phyloP scores from a whole-genome alignment of 257 asterid species.

The Scutellaria barbata region DNA sequence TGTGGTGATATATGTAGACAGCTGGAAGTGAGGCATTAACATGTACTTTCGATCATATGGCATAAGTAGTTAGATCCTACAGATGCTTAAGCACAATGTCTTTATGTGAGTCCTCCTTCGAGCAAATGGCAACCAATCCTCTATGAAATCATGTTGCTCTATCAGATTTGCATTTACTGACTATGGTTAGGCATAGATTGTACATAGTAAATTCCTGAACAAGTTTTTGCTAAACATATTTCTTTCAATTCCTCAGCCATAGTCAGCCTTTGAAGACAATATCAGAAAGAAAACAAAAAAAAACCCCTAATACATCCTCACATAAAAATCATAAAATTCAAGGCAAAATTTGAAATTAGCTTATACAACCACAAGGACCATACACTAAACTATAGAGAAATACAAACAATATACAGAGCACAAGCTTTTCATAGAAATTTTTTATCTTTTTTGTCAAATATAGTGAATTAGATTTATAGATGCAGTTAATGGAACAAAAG shows the following conservation, averaged over 20 bases:
- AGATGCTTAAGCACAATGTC: slow-evolving; percentile 4
- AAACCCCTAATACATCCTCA: neutral
- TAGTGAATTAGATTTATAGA: neutral
- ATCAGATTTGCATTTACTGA: neutral
- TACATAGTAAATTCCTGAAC: neutral
- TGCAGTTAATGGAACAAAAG: neutral
- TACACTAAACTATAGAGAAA: neutral
- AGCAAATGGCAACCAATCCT: neutral
- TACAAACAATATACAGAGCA: slow-evolving; percentile 1
- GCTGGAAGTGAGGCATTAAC: neutral
- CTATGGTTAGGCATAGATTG: neutral
- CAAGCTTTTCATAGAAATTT: too few relatives aligned
- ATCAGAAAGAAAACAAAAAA: neutral
- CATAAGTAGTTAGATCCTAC: neutral
- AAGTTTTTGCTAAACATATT: neutral
- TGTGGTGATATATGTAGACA: neutral
- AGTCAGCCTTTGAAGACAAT: neutral
- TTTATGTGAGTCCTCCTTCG: neutral
- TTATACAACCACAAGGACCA: neutral
- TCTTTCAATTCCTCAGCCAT: neutral
- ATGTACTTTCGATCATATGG: neutral
- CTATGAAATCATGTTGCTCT: neutral
- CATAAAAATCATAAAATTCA: neutral
- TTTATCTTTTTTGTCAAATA: neutral
- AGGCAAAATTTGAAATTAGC: neutral